These are phyloP conservation scores for Paspalum notatum DNA, from an alignment of 176 grass and related monocot genomes.

Conservation along the genomic window DNA sequence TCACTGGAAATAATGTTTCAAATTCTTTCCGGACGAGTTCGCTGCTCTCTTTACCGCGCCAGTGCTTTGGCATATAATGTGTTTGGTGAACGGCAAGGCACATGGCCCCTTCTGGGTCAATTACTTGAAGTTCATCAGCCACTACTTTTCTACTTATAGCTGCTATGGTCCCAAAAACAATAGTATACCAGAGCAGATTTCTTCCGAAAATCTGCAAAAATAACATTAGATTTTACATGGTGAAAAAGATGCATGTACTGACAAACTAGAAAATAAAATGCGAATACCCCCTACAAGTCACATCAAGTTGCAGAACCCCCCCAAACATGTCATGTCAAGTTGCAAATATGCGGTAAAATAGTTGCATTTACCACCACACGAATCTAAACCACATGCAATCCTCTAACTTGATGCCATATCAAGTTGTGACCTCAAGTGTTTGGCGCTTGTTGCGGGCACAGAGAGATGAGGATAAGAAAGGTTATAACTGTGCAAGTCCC, in stretches of 20 bases:
- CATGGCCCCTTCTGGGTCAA: slow-evolving; percentile 93
- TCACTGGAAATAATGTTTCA: slow-evolving; percentile 91
- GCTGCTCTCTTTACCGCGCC: slow-evolving; percentile 87
- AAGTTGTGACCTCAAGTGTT: not conserved
- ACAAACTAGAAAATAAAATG: not conserved
- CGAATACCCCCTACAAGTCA: not conserved
- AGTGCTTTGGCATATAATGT: slow-evolving; percentile 94
- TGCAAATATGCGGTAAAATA: not conserved
- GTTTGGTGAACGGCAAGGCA: slow-evolving; percentile 78
- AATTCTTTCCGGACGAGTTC: slow-evolving; percentile 81
- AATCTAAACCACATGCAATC: not conserved
- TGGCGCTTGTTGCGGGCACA: not conserved
- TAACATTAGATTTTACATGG: slow-evolving; percentile 25
- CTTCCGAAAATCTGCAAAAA: slow-evolving; percentile 75
- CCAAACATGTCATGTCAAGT: not conserved
- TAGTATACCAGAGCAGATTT: slow-evolving; percentile 98
- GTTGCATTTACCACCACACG: not conserved
- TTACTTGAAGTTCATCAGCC: slow-evolving; percentile 93
- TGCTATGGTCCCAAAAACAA: slow-evolving; percentile 96
- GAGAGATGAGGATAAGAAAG: not conserved
- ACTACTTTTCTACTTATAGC: slow-evolving; percentile 90
- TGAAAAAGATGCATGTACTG: slow-evolving; percentile 13
- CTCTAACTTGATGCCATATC: not conserved
- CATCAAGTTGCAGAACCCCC: not conserved
- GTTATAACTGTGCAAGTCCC: not conserved